Conservation (phyloP, 164 flowering plant genomes). For the Sextonia rubra region DNA sequence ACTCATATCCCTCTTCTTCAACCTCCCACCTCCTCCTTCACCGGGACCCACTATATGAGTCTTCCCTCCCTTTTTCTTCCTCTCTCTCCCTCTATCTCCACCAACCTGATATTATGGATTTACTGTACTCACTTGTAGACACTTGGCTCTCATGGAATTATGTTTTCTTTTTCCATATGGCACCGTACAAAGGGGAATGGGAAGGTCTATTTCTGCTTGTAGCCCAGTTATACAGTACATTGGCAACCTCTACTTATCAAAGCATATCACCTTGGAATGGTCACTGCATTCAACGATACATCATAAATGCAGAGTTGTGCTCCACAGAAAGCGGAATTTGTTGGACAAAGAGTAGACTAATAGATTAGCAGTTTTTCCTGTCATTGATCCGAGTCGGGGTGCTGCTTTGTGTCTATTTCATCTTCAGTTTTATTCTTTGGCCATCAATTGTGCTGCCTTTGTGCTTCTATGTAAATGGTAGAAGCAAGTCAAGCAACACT, state of each 20-base stretch:
- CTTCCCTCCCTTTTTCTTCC: too few relatives aligned
- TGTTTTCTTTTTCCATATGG: conserved; percentile 38
- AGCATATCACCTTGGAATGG: conserved; percentile 80
- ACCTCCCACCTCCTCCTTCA: too few relatives aligned
- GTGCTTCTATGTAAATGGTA: too few relatives aligned
- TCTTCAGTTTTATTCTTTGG: neutral
- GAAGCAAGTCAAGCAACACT: too few relatives aligned
- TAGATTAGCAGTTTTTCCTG: neutral
- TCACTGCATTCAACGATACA: conserved; percentile 19
- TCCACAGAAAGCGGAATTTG: neutral
- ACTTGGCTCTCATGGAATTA: too few relatives aligned
- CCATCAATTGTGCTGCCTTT: neutral
- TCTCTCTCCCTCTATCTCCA: too few relatives aligned
- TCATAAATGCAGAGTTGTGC: neutral
- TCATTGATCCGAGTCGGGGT: neutral
- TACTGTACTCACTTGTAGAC: too few relatives aligned
- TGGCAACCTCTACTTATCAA: conserved; percentile 54
- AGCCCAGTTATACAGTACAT: conserved; percentile 57
- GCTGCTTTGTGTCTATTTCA: neutral
- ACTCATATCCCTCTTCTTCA: too few relatives aligned
- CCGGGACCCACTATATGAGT: too few relatives aligned
- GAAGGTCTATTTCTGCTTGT: conserved; percentile 68
- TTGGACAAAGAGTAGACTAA: neutral
- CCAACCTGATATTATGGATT: too few relatives aligned
- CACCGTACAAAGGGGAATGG: conserved; percentile 74